These are phyloP conservation scores for Aspergillus clavatus DNA, from an alignment of 2,329 filamentous ascomycete genomes.

Conservation along the genomic window DNA sequence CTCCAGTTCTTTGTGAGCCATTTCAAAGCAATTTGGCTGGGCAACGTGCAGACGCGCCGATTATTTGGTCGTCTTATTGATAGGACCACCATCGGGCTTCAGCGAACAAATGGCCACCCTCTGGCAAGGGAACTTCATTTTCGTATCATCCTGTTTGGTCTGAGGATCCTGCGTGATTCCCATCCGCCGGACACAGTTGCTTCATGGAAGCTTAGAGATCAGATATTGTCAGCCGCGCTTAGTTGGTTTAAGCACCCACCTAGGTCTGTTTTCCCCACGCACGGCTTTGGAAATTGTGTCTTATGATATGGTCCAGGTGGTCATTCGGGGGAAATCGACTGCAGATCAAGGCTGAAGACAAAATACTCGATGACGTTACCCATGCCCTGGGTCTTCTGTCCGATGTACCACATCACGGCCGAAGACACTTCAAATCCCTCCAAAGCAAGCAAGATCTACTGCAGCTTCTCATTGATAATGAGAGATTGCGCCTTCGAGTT, in stretches of 20 bases:
- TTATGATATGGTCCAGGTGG: constrained; percentile 54
- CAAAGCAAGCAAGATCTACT: constrained; percentile 80
- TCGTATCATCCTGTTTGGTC: constrained; percentile 75
- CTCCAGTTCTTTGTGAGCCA: constrained; percentile 90
- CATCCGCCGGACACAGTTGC: constrained; percentile 59
- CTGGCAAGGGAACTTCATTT: constrained; percentile 90
- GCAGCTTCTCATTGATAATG: constrained; percentile 72
- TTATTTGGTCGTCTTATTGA: constrained; percentile 78
- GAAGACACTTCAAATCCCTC: constrained; percentile 59
- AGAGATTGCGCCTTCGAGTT: constrained; percentile 75
- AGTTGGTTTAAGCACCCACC: constrained; percentile 82
- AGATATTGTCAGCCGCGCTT: constrained; percentile 77
- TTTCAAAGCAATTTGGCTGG: constrained; percentile 86
- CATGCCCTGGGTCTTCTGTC: constrained; percentile 60
- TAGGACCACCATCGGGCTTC: constrained; percentile 70
- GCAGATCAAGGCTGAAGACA: constrained; percentile 88
- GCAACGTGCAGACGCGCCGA: constrained; percentile 73
- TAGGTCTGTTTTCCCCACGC: constrained; percentile 40
- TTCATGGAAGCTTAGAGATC: constrained; percentile 81
- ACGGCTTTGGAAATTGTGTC: background rate
- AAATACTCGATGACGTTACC: constrained; percentile 71
- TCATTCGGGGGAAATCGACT: constrained; percentile 92
- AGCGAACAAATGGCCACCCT: constrained; percentile 68
- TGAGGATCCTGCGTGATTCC: constrained; percentile 70
- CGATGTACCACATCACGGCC: constrained; percentile 49